Conservation (phyloP, 306 rosid species). For the Carpinus fangiana region DNA sequence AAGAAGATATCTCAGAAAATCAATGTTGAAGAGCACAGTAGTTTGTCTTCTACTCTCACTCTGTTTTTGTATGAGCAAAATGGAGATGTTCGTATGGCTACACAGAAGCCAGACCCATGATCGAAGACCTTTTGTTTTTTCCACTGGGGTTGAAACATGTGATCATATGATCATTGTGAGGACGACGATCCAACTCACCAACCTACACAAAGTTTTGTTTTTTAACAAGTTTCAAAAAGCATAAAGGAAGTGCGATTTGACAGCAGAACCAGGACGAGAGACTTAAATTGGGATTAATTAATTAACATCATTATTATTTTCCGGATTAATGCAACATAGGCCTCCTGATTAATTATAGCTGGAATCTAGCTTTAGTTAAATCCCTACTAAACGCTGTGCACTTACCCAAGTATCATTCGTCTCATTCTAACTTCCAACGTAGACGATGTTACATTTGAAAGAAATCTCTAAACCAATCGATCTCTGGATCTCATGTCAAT, state of each 20-base stretch:
- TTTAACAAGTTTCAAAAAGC: conserved; percentile 22
- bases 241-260: conserved; percentile 25
- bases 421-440: too few species aligned
- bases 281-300: not conserved
- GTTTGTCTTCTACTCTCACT: not conserved
- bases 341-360: not conserved
- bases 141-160: conserved; percentile 24
- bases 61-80: not conserved
- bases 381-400: too few species aligned
- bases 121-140: not conserved
- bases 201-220: not conserved
- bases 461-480: too few species aligned
- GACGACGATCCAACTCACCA: conserved; percentile 22
- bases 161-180: conserved; percentile 6
- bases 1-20: conserved; percentile 10
- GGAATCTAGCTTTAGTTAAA: not conserved
- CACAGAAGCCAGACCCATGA: not conserved
- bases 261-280: conserved; percentile 10
- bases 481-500: too few species aligned
- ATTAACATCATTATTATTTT: not conserved
- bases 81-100: not conserved
- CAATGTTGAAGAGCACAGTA: not conserved
- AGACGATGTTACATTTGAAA: too few species aligned
- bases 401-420: too few species aligned
- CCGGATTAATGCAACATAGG: not conserved